Evolutionary conservation across 1,284 basidiomycete genomes (phyloP), one percentile per base, ranked within the genome.

Genomic region (Butyriboletus pseudospeciosus): DNA sequence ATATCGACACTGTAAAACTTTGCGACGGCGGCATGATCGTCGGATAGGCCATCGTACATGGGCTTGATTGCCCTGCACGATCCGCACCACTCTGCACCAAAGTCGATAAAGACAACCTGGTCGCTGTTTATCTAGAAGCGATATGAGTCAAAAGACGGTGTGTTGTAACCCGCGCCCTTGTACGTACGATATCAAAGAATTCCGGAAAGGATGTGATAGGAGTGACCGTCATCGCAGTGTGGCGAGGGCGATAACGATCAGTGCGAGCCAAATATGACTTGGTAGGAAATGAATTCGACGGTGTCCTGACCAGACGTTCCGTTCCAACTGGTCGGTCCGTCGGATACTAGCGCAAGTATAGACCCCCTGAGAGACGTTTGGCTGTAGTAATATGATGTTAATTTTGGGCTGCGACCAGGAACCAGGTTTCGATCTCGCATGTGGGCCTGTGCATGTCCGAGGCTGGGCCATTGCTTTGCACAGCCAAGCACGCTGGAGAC

Each of bases 1-100:
- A 55, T 37, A 12, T 56, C 50, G 37, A 58, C 20, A 17, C 50
- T 55, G 49, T 61, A 61, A n/a, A 59, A 61, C 30, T 41, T 47
- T n/a, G 51, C 50, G 26, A 46, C 38, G 6, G 44, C 30, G 4
- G 30, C 49, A 30, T 55, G 37, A 20, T 40, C 56, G 41, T 36
- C 26, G 34, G 44, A 47, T 8, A 61, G 30, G 23, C 25, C 12
- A 4, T 61, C 44, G 17, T 47, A 61, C 17, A 38, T 4, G 6
- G 56, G 57, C 23, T 28, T 56, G 38, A 59, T 48, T 2, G 56
- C 49, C 35, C 3, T 61, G 49, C 49, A 58, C 28, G 59, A 30
- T 38, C 28, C 55, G 20, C 55, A 47, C 47, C 57, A 60, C 41
- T 56, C 53, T 40, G 53, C 52, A 53, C 57, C 49, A 50, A 56